Conservation (phyloP, 1,284 basidiomycete genomes). For the Cryptococcus sp. region DNA sequence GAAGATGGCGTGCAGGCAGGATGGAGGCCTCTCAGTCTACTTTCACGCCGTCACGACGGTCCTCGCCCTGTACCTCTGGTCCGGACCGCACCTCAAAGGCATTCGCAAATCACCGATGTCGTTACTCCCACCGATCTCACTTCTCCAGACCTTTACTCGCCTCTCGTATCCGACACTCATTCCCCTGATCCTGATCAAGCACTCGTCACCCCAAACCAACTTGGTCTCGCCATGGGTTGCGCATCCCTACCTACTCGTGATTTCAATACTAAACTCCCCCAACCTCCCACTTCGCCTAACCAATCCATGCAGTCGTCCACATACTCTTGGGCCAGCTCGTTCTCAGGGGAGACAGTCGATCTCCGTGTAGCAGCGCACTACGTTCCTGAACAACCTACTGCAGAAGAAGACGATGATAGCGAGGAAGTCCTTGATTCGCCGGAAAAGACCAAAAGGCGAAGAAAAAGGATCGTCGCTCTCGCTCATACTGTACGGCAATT, state of each 20-base stretch:
- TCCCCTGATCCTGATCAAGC: constrained; percentile 12
- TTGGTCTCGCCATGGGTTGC: constrained; percentile 12
- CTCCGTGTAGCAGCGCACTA: constrained; percentile 36
- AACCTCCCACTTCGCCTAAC: not conserved
- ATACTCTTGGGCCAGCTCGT: constrained; percentile 40
- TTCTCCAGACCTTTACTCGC: constrained; percentile 19
- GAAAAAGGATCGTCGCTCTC: constrained; percentile 35
- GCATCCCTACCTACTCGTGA: constrained; percentile 2
- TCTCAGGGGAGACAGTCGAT: constrained; percentile 40
- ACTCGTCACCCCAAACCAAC: constrained; percentile 16
- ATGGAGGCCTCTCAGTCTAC: constrained; percentile 18
- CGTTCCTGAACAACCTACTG: constrained; percentile 15
- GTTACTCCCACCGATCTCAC: not conserved
- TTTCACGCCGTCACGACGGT: constrained; percentile 6
- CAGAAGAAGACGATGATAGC: constrained; percentile 2
- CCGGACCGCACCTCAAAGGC: not conserved
- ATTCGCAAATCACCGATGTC: not conserved
- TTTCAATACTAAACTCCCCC: not conserved
- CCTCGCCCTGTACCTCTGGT: not conserved
- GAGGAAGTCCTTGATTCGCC: constrained; percentile 22
- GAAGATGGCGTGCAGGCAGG: constrained; percentile 1
- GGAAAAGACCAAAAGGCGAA: constrained; percentile 19
- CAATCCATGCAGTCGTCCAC: constrained; percentile 26
- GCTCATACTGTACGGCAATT: constrained; percentile 41
- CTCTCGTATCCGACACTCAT: constrained; percentile 15